Conservation (phyloP, 208 protist species). For the Naegleria lovaniensis region DNA sequence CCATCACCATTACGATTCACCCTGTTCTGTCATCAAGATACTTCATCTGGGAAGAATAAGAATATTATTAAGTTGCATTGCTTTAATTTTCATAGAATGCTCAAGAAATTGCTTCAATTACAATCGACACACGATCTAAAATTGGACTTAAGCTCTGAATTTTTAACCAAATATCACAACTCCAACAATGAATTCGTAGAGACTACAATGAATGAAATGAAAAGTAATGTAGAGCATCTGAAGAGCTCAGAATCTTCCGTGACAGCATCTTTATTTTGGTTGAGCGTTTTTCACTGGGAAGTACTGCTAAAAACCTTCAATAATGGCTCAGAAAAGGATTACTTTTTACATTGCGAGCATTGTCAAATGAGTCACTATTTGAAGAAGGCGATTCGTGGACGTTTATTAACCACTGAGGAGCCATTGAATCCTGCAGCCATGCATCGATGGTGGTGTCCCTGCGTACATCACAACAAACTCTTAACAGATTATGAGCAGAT, state of each 20-base stretch:
- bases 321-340: neutral
- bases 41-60: neutral
- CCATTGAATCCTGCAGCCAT: neutral
- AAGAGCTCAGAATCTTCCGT: neutral
- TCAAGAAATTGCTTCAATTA: neutral
- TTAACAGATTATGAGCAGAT: neutral
- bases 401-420: neutral
- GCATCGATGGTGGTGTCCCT: neutral
- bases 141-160: neutral
- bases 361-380: constrained; percentile 5
- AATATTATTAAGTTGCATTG: neutral
- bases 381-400: neutral
- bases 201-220: neutral
- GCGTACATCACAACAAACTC: neutral
- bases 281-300: neutral
- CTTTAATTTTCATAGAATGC: neutral
- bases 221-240: neutral
- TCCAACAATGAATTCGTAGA: neutral
- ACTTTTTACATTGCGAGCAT: neutral
- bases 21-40: neutral
- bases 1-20: neutral
- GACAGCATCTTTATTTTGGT: neutral
- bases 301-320: neutral
- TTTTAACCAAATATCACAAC: neutral
- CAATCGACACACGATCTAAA: neutral